These are phyloP conservation scores for Thalassiosira livingstoniorum DNA, from an alignment of 352 stramenopile genomes.

Conservation along the genomic window DNA sequence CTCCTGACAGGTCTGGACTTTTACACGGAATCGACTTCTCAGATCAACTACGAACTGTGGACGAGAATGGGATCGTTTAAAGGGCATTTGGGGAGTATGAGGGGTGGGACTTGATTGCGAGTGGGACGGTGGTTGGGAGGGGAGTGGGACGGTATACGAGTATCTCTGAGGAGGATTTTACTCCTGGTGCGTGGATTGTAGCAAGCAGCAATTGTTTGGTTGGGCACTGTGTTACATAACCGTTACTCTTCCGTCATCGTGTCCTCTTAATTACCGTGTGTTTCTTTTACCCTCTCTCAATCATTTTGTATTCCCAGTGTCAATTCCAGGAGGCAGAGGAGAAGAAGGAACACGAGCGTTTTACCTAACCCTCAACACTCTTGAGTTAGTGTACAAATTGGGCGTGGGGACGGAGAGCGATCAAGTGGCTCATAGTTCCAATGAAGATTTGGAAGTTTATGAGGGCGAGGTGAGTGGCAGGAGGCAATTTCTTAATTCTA, in stretches of 20 bases:
- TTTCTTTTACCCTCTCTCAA: too few relatives aligned
- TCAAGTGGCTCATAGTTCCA: constrained; percentile 10
- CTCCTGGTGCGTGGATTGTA: too few relatives aligned
- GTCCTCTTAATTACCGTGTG: too few relatives aligned
- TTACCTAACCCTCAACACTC: constrained; percentile 36
- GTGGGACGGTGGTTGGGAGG: constrained; percentile 10
- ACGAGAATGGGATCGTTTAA: constrained; percentile 27
- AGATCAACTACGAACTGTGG: constrained; percentile 37
- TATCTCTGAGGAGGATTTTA: constrained; percentile 34
- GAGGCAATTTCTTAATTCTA: not conserved
- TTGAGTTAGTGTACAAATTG: constrained; percentile 36
- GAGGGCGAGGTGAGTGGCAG: constrained; percentile 31
- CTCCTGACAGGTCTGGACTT: constrained; percentile 39
- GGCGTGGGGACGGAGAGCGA: constrained; percentile 2
- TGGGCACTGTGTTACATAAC: too few relatives aligned
- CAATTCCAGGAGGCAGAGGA: constrained; percentile 32
- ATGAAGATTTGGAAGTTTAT: constrained; percentile 37
- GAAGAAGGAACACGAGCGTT: constrained; percentile 33
- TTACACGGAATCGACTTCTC: constrained; percentile 31
- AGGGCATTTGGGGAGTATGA: constrained; percentile 24
- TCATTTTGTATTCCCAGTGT: too few relatives aligned
- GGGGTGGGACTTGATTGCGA: constrained; percentile 37
- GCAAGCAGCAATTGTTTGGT: too few relatives aligned
- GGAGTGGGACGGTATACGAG: constrained; percentile 40
- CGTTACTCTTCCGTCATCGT: too few relatives aligned